phyloP scores from a whole-genome alignment of 2,329 filamentous ascomycete species.

The Exophiala oligosperma region DNA sequence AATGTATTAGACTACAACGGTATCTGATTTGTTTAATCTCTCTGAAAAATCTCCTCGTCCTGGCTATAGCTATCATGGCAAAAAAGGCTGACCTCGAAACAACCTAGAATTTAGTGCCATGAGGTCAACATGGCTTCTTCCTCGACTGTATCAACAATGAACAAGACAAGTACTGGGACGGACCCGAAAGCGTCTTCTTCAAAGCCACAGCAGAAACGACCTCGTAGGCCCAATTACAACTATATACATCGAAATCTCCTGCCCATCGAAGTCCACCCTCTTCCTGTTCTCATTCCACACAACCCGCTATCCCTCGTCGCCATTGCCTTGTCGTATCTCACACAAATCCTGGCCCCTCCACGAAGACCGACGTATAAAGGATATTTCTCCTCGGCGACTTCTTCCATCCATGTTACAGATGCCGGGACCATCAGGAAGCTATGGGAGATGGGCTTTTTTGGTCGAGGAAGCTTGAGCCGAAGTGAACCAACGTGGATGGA shows the following conservation, averaged over 20 bases:
- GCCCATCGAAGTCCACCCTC: conserved; percentile 77
- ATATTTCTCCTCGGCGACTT: conserved; percentile 77
- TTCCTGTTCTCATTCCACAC: conserved; percentile 85
- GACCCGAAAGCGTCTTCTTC: neutral
- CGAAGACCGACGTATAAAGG: conserved; percentile 66
- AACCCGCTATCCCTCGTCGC: conserved; percentile 88
- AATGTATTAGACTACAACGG: conserved; percentile 91
- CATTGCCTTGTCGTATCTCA: conserved; percentile 73
- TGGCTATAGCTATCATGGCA: conserved; percentile 6
- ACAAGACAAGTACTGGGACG: conserved; percentile 12
- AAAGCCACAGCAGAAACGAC: conserved; percentile 25
- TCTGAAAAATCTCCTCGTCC: neutral
- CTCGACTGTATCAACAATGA: conserved; percentile 27
- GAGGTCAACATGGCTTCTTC: conserved; percentile 29
- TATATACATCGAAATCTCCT: conserved; percentile 80
- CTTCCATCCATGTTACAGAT: conserved; percentile 82
- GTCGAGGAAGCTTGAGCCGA: conserved; percentile 87
- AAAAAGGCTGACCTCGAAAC: conserved; percentile 11
- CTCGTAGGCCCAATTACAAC: conserved; percentile 59
- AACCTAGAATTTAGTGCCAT: conserved; percentile 30
- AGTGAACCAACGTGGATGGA: conserved; percentile 94
- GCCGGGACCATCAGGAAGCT: conserved; percentile 72
- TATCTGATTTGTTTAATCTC: conserved; percentile 66
- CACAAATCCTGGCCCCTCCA: conserved; percentile 66
- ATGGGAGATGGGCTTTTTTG: conserved; percentile 98